Percentiles rank a stretch among this genome's conserved stretches.
Conservation (phyloP, 495 filamentous ascomycete genomes). For the Neurospora sp. region DNA sequence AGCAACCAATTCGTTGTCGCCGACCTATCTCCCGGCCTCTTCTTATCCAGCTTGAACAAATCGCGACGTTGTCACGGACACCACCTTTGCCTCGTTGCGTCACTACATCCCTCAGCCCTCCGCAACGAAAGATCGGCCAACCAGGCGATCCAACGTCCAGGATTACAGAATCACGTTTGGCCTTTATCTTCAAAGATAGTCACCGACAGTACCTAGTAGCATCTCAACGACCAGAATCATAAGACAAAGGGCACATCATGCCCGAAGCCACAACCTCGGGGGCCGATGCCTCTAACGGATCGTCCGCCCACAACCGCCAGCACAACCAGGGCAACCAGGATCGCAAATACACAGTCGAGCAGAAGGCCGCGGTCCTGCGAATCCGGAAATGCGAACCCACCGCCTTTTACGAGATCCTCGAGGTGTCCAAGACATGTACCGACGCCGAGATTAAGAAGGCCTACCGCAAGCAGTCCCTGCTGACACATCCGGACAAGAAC, state of each 20-base stretch:
- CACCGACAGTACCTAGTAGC: not conserved
- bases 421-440: slow-evolving; percentile 50
- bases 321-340: slow-evolving; percentile 94
- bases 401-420: slow-evolving; percentile 85
- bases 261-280: slow-evolving; percentile 68
- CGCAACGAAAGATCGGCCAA: not conserved
- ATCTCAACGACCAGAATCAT: not conserved
- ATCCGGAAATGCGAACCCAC: slow-evolving; percentile 75
- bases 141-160: not conserved
- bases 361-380: slow-evolving; percentile 79
- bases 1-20: not conserved
- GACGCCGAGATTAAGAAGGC: slow-evolving; percentile 87
- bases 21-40: not conserved
- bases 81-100: not conserved
- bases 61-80: not conserved
- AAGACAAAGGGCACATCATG: slow-evolving; percentile 39
- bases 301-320: slow-evolving; percentile 60
- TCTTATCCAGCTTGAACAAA: not conserved
- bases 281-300: slow-evolving; percentile 48
- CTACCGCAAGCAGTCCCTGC: slow-evolving; percentile 79
- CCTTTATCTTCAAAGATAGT: not conserved
- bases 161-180: not conserved
- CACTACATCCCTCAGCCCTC: not conserved
- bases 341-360: slow-evolving; percentile 78
- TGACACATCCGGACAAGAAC: slow-evolving; percentile 96